phyloP scores from a whole-genome alignment of 768 basidiomycete species.

The Boletus sp. region DNA sequence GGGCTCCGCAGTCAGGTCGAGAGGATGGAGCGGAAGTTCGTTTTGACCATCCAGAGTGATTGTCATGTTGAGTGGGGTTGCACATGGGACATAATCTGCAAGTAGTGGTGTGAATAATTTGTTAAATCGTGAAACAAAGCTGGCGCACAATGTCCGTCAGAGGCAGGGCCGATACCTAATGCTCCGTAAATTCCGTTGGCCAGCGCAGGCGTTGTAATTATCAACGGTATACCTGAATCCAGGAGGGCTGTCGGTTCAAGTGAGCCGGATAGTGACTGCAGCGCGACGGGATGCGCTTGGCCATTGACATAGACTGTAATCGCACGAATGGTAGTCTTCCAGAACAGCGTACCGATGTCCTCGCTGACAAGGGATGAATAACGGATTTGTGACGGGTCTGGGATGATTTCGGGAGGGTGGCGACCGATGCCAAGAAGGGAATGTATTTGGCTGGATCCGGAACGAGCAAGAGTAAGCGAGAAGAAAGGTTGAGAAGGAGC shows the following conservation, averaged over 20 bases:
- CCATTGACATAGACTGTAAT: constrained; percentile 64
- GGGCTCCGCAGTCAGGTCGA: constrained; percentile 63
- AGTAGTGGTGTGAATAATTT: constrained; percentile 4
- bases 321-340: constrained; percentile 57
- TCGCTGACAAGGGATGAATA: constrained; percentile 50
- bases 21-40: constrained; percentile 66
- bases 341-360: constrained; percentile 47
- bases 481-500: constrained; percentile 65
- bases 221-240: constrained; percentile 69
- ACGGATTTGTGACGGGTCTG: constrained; percentile 49
- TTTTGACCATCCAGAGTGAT: constrained; percentile 59
- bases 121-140: not conserved
- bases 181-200: constrained; percentile 81
- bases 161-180: constrained; percentile 54
- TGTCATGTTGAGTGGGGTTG: constrained; percentile 67
- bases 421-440: constrained; percentile 66
- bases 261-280: constrained; percentile 43
- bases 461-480: constrained; percentile 65
- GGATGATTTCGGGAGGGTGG: constrained; percentile 55
- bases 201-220: constrained; percentile 56
- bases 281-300: constrained; percentile 34
- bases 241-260: constrained; percentile 63
- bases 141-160: constrained; percentile 63
- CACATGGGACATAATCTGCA: constrained; percentile 74
- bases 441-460: constrained; percentile 55